Base-by-base conservation (phyloP, 2,329 filamentous ascomycete species). In the Neopestalotiopsis sp. region DNA sequence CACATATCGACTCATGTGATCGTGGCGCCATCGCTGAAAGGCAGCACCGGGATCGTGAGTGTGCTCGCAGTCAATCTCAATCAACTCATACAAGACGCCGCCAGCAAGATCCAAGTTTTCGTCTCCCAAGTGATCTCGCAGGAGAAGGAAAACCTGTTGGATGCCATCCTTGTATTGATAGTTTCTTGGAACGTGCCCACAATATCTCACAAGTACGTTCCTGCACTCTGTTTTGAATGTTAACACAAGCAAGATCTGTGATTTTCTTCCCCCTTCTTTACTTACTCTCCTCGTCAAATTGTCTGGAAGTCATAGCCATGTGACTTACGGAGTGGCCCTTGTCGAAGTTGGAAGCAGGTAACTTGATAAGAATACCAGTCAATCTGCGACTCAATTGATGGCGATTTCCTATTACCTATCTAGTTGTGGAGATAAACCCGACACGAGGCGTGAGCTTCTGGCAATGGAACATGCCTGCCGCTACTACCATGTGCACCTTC, bases 141-240 rank as follows among this genome's bases (percentile, higher is more conserved):
- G 72, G 49, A 84, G 76, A 13, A 83, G 73, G 68, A 84, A 84
- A 20, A 83, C 77, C 80, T 83, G 78, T 61, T 80, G 79, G 42
- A 84, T 76, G 12, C 83, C 82, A 73, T 85, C 83, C 65, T 80
- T 80, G 69, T 85, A 85, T 67, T 82, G 81, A 68, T 81, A 83
- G 67, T 85, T 84, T 58, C 83, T 79, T 52, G 83, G 83, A 34
- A 84, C 79, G 70, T 82, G 80, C 10, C 78, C 79, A 65, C 82
- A 84, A 61, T 83, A 81, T 74, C 81, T 77, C 34, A 84, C 80
- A 20, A 85, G 80, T 6, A 84, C 81, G 65, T 82, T 83, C 52
- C 83, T 81, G 67, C 83, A 85, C 74, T 84, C 82, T 84, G 49
- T 7, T 9, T 14, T 28, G 40, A 20, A 45, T 34, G 28, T 57